Base-by-base conservation (phyloP, 352 stramenopile species). In the Phytophthora palmivora region DNA sequence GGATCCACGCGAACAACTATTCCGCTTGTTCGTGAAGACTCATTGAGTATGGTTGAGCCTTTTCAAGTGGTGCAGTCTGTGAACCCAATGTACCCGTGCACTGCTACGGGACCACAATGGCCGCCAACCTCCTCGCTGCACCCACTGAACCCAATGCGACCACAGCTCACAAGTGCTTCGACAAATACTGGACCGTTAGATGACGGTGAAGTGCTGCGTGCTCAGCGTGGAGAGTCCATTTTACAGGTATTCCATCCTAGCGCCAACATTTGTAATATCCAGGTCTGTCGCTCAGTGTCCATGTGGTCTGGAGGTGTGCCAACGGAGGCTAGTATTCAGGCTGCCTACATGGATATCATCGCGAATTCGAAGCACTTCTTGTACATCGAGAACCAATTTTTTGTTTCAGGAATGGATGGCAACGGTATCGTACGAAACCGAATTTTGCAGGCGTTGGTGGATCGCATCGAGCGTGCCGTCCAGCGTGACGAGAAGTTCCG, bases 311-410 rank as follows among this genome's bases (percentile, higher is more conserved):
- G 82, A 0, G 89, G 89, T 33, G 86, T 94, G 4, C 79, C 79
- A 11, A 93, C 84, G 0, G 89, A 97, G 63, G 70, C 67, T 21
- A 95, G 86, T 54, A 93, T 95, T 58, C 87, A 95, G 38, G 70
- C 77, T 38, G 89, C 89, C 15, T 97, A 95, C 53, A 79, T 93
- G 46, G 84, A 95, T 46, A 63, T 89, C 18, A 97, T 97, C 64
- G 63, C 74, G 1, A 87, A 89, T 42, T 73, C 88, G 3, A 79
- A 92, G 28, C 86, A 94, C 57, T 97, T 79, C 34, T 66, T 98
- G 42, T 98, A 98, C 77, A 96, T 98, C 44, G 92, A 98, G 66
- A 97, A 97, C 64, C 89, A 97, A 67, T 97, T 96, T n/a, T 55
- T 97, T 97, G 88, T 97, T 58, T 96, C 82, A 19, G 89, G 90